Evolutionary conservation across 2,329 filamentous ascomycete species (phyloP), one percentile per base, ranked within the genome.

Genomic region (Fusarium verrucosum): DNA sequence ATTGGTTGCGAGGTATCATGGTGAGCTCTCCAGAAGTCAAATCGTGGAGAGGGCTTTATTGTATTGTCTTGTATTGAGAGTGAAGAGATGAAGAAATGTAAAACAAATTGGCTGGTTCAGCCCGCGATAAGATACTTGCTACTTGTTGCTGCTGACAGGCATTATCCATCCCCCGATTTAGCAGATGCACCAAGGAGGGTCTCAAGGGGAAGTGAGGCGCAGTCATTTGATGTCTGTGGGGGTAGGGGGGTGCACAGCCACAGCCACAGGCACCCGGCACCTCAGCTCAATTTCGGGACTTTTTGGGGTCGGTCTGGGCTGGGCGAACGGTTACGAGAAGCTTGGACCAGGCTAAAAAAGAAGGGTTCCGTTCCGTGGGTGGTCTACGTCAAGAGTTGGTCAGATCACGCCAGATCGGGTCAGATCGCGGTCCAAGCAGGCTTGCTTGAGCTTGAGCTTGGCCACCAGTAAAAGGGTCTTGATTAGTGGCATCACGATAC

Each of bases 241-340:
- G n/a, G 55, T 46, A 51, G 33, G 42, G 42, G 40, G 10, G 10
- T 37, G 53, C 67, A 72, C 70, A 61, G 70, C 70, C 70, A 71
- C 70, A 69, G 36, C n/a, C n/a, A n/a, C n/a, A n/a, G n/a, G n/a
- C n/a, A n/a, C n/a, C n/a, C n/a, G n/a, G 13, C 23, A 37, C 25
- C 10, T 14, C 20, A 46, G 50, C 37, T 51, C 17, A 47, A 13
- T 10, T 42, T 28, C 42, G 32, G 36, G 38, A 53, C 42, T 59
- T 53, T 62, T 45, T 43, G 16, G 40, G 50, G 42, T 51, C 38
- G 28, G 50, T 45, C 40, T 13, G 40, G 50, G 42, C 55, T 41
- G 28, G 50, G 36, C 51, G 36, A 47, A 55, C 40, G n/a, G 43
- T 41, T 62, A 50, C 40, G 43, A 50, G 52, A 58, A 56, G 53